Evolutionary conservation across 108 stramenopile genomes (phyloP).

Genomic region (Skeletonema tropicum): DNA sequence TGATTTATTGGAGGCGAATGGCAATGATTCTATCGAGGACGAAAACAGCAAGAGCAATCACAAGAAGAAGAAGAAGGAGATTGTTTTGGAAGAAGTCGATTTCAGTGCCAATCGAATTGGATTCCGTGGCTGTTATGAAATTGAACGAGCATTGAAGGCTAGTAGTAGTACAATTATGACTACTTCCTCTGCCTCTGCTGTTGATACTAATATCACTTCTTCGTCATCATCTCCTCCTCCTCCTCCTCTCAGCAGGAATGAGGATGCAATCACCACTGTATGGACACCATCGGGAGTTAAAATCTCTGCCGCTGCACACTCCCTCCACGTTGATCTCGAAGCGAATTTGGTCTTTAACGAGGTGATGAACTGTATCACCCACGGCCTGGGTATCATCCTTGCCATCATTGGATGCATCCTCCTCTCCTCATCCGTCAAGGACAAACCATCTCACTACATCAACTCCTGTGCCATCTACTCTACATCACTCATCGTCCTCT

Average conservation of each 20-base stretch:
- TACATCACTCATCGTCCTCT: conserved; percentile 79
- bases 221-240: not conserved
- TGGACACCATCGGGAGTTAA: conserved; percentile 1
- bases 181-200: not conserved
- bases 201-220: not conserved
- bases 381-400: conserved; percentile 89
- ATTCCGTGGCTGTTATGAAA: conserved; percentile 62
- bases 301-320: not conserved
- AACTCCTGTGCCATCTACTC: conserved; percentile 80
- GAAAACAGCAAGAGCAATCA: not conserved
- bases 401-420: conserved; percentile 67
- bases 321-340: conserved; percentile 59
- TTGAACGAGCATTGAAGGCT: conserved; percentile 55
- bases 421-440: conserved; percentile 58
- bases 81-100: conserved; percentile 56
- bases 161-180: not conserved
- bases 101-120: conserved; percentile 74
- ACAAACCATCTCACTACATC: conserved; percentile 34
- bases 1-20: conserved; percentile 17
- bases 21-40: not conserved
- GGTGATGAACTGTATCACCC: conserved; percentile 91
- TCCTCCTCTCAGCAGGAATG: not conserved
- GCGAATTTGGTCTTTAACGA: conserved; percentile 83
- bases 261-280: not conserved
- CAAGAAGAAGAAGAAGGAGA: conserved; percentile 11